These are phyloP conservation scores for Sporothrix mexicana DNA, from an alignment of 2,329 filamentous ascomycete genomes.

Conservation along the genomic window DNA sequence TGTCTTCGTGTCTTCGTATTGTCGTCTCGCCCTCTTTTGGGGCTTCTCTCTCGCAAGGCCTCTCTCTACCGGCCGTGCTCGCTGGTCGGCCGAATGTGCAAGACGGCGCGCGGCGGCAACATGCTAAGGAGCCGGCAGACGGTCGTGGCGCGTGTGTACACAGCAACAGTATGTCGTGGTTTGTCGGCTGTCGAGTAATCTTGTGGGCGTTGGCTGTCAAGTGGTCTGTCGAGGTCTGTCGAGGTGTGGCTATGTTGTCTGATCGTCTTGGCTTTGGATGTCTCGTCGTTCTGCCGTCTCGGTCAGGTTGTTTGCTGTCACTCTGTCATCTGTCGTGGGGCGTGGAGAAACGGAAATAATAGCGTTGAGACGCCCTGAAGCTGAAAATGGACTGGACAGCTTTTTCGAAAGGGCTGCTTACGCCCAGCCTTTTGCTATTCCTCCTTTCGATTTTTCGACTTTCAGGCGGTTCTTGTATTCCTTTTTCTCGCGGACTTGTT, in stretches of 20 bases:
- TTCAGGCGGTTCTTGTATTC: not conserved
- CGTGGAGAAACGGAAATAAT: not conserved
- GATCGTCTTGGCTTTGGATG: not conserved
- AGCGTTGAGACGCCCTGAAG: not conserved
- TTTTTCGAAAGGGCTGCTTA: conserved; percentile 1
- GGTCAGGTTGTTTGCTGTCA: not conserved
- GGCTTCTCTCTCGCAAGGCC: not conserved
- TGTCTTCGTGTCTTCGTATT: not conserved
- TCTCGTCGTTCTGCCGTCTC: not conserved
- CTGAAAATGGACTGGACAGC: not conserved
- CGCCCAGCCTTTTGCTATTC: conserved; percentile 18
- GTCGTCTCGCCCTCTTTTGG: not conserved
- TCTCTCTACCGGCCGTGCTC: conserved; percentile 25
- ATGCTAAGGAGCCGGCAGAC: conserved; percentile 23
- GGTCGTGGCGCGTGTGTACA: not conserved
- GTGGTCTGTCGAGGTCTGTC: not conserved
- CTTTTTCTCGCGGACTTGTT: not conserved
- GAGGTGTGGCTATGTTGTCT: too few species aligned
- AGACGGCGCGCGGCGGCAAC: conserved; percentile 27
- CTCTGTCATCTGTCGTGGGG: conserved; percentile 1
- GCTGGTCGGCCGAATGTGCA: conserved; percentile 20
- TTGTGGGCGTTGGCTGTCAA: not conserved
- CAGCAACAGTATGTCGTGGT: not conserved
- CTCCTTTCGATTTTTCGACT: not conserved
- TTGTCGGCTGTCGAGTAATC: not conserved